Conservation (phyloP, 2,329 filamentous ascomycete genomes). For the Aspergillus amoenus region DNA sequence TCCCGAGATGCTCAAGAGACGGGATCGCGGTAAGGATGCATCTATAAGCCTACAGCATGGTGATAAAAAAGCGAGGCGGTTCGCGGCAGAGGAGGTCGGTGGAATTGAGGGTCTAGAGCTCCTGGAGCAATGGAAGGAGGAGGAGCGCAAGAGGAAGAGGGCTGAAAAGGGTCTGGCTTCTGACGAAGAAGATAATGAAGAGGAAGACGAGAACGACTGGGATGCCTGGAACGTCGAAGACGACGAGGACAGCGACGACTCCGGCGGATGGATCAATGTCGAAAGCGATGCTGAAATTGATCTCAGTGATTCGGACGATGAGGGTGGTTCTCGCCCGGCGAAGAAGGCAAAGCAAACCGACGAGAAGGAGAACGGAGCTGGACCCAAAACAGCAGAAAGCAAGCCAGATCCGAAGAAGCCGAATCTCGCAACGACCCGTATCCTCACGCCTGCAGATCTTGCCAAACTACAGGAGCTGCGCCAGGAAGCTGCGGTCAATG, state of each 20-base stretch:
- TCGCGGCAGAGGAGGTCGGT: slow-evolving; percentile 76
- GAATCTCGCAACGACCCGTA: slow-evolving; percentile 85
- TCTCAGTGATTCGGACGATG: slow-evolving; percentile 72
- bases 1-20: slow-evolving; percentile 82
- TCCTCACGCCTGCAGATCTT: slow-evolving; percentile 94
- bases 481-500: slow-evolving; percentile 68
- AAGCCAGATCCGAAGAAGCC: slow-evolving; percentile 24
- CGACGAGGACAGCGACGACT: slow-evolving; percentile 63
- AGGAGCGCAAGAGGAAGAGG: slow-evolving; percentile 74
- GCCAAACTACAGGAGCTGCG: slow-evolving; percentile 89
- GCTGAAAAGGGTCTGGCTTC: slow-evolving; percentile 65
- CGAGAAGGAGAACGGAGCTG: slow-evolving; percentile 37
- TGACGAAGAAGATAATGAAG: slow-evolving; percentile 61
- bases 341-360: slow-evolving; percentile 63
- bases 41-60: slow-evolving; percentile 77
- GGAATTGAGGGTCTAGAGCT: slow-evolving; percentile 91
- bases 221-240: slow-evolving; percentile 63
- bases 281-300: slow-evolving; percentile 76
- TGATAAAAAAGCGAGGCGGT: slow-evolving; percentile 72
- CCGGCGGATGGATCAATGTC: slow-evolving; percentile 91
- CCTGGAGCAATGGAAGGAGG: slow-evolving; percentile 88
- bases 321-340: slow-evolving; percentile 55
- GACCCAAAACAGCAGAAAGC: slow-evolving; percentile 35
- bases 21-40: slow-evolving; percentile 88
- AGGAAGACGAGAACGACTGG: slow-evolving; percentile 59